Evolutionary conservation across 257 asterid genomes (phyloP), one percentile per base, ranked within the genome.

Genomic region (Solanum chaucha): DNA sequence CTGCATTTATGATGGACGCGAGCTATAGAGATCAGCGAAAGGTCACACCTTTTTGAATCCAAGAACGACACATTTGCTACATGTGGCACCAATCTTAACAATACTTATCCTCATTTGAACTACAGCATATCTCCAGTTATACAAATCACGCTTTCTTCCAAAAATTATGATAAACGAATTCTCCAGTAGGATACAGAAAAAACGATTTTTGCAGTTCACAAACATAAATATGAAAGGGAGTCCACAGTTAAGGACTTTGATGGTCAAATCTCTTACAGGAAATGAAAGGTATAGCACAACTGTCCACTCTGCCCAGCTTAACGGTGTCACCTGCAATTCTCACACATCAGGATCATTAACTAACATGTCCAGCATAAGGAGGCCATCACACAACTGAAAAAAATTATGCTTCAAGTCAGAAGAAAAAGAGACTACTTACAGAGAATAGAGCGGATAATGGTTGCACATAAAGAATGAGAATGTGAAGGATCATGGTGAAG

Each of bases 361-460:
- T 32, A 26, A 78, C 20, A 87, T 86, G 87, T 80, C 44, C 38
- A 38, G 20, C 46, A 65, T 61, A 30, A 32, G 78, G 22, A 36
- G 48, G 84, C 40, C 58, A 41, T 19, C 10, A 32, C 55, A 30
- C 2, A 19, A 36, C 10, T 70, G 40, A 86, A 71, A 71, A 51
- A 78, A 34, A 34, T 61, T 74, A 86, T 73, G 44, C 34, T 13
- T 67, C 1, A 78, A 34, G 64, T 20, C 40, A 28, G 46, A 89
- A 35, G 89, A 86, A 65, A 46, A 87, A 87, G 87, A 85, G 19
- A 82, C 64, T 40, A 94, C 98, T 91, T 93, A 95, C 98, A 46
- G 99, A 97, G 92, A 96, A 97, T 86, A 96, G 96, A 87, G 89
- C 87, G n/a, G 99, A 94, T 82, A 95, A 90, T n/a, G 99, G 99